These are phyloP conservation scores for Borealophlyctis nickersoniae DNA, from an alignment of 192 early-diverging fungal species.

Conservation along the genomic window DNA sequence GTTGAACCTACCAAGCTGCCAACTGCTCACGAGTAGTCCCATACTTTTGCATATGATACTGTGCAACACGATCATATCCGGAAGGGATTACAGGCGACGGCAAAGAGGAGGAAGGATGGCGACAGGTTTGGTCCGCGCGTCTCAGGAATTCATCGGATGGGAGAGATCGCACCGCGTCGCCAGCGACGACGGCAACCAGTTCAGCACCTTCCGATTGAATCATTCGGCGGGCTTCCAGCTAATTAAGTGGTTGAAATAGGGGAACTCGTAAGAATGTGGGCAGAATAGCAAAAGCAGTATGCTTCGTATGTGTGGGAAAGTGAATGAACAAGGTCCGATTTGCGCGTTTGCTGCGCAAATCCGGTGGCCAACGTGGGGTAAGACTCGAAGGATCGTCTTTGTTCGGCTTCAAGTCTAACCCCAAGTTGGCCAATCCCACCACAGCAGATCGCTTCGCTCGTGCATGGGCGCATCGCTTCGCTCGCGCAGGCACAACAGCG, in stretches of 20 bases:
- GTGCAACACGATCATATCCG: slow-evolving; percentile 44
- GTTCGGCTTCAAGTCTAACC: too few species aligned
- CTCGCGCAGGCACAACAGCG: too few species aligned
- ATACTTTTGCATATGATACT: slow-evolving; percentile 42
- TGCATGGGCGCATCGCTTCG: too few species aligned
- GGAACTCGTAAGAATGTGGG: too few species aligned
- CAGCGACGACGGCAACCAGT: slow-evolving; percentile 45
- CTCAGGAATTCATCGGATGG: slow-evolving; percentile 35
- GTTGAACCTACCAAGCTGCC: slow-evolving; percentile 28
- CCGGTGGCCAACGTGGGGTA: too few species aligned
- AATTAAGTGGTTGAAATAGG: background rate
- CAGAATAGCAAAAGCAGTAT: too few species aligned
- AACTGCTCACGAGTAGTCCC: slow-evolving; percentile 37
- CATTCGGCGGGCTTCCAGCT: slow-evolving; percentile 39
- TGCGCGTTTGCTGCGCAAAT: too few species aligned
- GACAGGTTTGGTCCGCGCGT: slow-evolving; percentile 42
- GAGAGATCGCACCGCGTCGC: slow-evolving; percentile 36
- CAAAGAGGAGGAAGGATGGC: slow-evolving; percentile 22
- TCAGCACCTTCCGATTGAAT: slow-evolving; percentile 31
- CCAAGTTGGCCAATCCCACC: too few species aligned
- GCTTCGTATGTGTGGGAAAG: too few species aligned
- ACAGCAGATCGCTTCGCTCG: too few species aligned
- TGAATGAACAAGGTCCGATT: too few species aligned
- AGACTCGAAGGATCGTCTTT: too few species aligned
- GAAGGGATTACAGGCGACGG: slow-evolving; percentile 37